Base-by-base conservation (phyloP, 495 filamentous ascomycete species). In the Oidiodendron maius region DNA sequence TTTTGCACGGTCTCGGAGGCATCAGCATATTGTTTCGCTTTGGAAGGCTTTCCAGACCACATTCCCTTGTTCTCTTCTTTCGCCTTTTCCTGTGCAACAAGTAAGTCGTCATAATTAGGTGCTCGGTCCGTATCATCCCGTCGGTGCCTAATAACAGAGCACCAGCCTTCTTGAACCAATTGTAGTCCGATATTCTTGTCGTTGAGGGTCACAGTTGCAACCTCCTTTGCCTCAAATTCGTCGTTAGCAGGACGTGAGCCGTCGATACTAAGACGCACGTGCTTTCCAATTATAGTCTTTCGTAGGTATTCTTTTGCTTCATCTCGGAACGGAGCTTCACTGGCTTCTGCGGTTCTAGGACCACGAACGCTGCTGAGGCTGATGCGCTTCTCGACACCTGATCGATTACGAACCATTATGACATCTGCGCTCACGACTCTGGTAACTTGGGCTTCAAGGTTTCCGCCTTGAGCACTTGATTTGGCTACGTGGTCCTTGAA, bases 281-380 rank as follows among this genome's bases (percentile, higher is more conserved):
- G 87, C 69, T 99, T 99, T 28, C 89, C 94, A 58, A 99, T 97
- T 4, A 96, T 66, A 60, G 81, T 87, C 74, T 96, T 96, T 28
- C 94, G 80, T 52, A 97, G 67, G 61, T 86, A 97, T 64, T 99
- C 94, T 71, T 97, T 97, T 13, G 94, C 91, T 56, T 96, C 91
- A 10, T 91, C 84, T 47, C 80, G 77, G 66, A 88, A 97, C 2
- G 90, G 91, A 13, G 86, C 76, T 64, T 97, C 75, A 4, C 66
- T 58, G 3, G 69, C 56, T 48, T 80, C 76, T 22, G 63, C 65
- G 5, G 62, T 51, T 53, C 96, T 90, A 13, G 94, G 94, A 36
- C 93, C 91, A 35, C 94, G 80, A 47, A 96, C 78, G 61, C 91
- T 96, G 69, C 89, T 95, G 44, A 99, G 69, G 61, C 83, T 94